These are phyloP conservation scores for Chalciporus chontae DNA, from an alignment of 768 basidiomycete species.

Conservation along the genomic window DNA sequence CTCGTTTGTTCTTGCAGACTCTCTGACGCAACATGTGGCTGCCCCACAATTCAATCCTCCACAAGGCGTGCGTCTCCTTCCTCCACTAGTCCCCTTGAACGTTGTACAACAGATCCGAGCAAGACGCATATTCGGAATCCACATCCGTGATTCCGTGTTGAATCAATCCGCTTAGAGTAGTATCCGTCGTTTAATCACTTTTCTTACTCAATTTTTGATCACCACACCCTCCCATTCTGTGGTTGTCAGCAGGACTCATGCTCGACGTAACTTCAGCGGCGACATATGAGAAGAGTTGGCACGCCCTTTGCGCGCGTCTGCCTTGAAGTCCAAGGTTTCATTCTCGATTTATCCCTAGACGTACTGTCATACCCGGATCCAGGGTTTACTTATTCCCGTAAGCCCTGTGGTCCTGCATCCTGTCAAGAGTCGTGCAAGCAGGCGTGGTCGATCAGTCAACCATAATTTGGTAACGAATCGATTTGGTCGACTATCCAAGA, in stretches of 20 bases:
- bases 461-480: slow-evolving; percentile 23
- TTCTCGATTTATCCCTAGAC: slow-evolving; percentile 8
- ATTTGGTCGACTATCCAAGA: slow-evolving; percentile 8
- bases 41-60: slow-evolving; percentile 20
- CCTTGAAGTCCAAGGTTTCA: slow-evolving; percentile 17
- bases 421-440: slow-evolving; percentile 9
- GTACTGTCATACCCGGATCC: slow-evolving; percentile 14
- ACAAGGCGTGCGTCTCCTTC: not conserved
- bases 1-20: not conserved
- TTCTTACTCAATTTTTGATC: slow-evolving; percentile 14
- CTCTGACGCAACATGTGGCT: slow-evolving; percentile 20
- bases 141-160: slow-evolving; percentile 1
- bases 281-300: slow-evolving; percentile 19
- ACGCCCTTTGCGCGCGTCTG: slow-evolving; percentile 29
- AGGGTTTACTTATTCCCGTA: slow-evolving; percentile 22
- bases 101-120: slow-evolving; percentile 15
- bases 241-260: slow-evolving; percentile 11
- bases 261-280: slow-evolving; percentile 13
- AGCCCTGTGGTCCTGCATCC: slow-evolving; percentile 19
- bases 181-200: slow-evolving; percentile 1
- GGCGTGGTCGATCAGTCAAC: slow-evolving; percentile 11
- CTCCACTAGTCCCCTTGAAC: slow-evolving; percentile 20
- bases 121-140: slow-evolving; percentile 1
- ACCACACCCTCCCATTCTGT: slow-evolving; percentile 7
- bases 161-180: not conserved